A percentile compares a stretch with the other conserved stretches of the same genome.
Conservation (phyloP, 345 rosid genomes). For the Alliaria petiolata region DNA sequence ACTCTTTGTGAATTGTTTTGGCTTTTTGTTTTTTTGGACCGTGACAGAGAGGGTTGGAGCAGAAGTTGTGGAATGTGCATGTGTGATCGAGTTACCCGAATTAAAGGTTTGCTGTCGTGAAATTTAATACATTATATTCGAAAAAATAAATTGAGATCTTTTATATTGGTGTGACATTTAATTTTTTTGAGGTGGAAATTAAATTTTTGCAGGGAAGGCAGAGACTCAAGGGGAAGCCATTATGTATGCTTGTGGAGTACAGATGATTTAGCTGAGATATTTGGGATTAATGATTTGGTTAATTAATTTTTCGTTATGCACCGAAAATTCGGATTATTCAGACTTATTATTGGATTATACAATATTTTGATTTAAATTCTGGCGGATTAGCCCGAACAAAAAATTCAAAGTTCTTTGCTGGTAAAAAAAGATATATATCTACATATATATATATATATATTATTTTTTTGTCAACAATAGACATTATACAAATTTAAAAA, state of each 20-base stretch:
- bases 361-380: neutral
- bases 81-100: conserved; percentile 86
- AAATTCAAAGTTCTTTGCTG: neutral
- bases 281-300: conserved; percentile 11
- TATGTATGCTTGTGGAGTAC: conserved; percentile 75
- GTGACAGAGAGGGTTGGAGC: conserved; percentile 81
- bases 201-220: conserved; percentile 48
- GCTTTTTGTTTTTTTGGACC: neutral
- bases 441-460: neutral
- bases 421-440: neutral
- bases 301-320: conserved; percentile 16
- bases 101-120: conserved; percentile 49
- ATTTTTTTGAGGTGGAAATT: conserved; percentile 11
- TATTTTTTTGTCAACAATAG: neutral
- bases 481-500: neutral
- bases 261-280: conserved; percentile 29
- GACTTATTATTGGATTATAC: conserved; percentile 22
- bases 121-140: conserved; percentile 25
- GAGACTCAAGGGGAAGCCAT: conserved; percentile 66
- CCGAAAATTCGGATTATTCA: conserved; percentile 25
- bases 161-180: conserved; percentile 28
- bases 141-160: conserved; percentile 21
- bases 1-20: neutral
- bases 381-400: conserved; percentile 20
- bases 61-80: conserved; percentile 84